These are phyloP conservation scores for Xylariaceae sp. DNA, from an alignment of 2,329 filamentous ascomycete species.

Conservation along the genomic window DNA sequence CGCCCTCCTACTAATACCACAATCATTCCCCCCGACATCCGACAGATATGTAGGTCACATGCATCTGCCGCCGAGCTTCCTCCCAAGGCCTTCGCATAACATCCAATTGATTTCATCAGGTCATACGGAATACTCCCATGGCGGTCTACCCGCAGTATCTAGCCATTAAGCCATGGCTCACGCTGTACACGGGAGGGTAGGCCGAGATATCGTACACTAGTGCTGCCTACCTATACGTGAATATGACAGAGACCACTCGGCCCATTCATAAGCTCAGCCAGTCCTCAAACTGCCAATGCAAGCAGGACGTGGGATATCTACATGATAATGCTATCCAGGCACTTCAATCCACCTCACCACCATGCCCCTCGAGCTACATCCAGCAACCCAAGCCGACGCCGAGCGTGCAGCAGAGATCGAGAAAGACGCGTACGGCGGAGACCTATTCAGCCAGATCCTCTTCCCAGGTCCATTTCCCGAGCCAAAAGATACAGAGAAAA, in stretches of 20 bases:
- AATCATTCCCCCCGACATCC: no score
- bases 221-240: not conserved
- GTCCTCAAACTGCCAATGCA: not conserved
- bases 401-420: constrained; percentile 37
- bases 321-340: not conserved
- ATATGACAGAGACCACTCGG: not conserved
- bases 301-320: not conserved
- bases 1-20: no score
- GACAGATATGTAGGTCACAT: no score
- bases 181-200: not conserved
- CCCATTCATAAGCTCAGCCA: not conserved
- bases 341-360: not conserved
- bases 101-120: not conserved
- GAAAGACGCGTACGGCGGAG: constrained; percentile 35
- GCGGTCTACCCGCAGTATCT: not conserved
- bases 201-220: not conserved
- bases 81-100: not conserved
- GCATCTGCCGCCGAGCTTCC: not conserved
- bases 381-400: constrained; percentile 37
- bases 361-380: constrained; percentile 39
- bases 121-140: not conserved
- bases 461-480: constrained; percentile 34
- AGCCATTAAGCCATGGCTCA: not conserved
- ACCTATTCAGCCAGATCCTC: constrained; percentile 32
- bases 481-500: constrained; percentile 22